Evolutionary conservation across 768 basidiomycete genomes (phyloP).

Genomic region (Pisolithus marmoratus): DNA sequence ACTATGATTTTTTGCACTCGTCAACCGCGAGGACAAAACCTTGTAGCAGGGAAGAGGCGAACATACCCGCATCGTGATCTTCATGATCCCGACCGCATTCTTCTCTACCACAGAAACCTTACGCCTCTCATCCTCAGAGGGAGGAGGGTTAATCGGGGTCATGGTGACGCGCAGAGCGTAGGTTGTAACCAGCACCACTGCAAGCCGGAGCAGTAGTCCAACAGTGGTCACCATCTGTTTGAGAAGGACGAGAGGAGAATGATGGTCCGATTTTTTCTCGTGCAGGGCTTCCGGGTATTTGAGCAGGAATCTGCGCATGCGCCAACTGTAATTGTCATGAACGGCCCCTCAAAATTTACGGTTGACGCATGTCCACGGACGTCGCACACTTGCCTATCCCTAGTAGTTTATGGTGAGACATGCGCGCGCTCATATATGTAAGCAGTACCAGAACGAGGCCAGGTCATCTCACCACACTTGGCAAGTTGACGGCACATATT

Average conservation of each 20-base stretch:
- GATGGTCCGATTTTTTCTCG: not conserved
- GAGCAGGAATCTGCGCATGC: no score
- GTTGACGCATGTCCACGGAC: no score
- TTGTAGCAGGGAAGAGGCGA: not conserved
- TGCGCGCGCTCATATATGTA: no score
- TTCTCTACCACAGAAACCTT: not conserved
- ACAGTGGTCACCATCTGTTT: not conserved
- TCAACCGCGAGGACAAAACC: not conserved
- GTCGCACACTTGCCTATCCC: no score
- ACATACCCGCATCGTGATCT: not conserved
- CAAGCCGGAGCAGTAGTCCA: conserved; percentile 2
- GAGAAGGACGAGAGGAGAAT: not conserved
- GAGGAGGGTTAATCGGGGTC: conserved; percentile 1
- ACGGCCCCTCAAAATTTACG: no score
- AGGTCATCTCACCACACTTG: not conserved
- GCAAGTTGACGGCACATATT: not conserved
- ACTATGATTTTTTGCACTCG: not conserved
- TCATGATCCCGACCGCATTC: not conserved
- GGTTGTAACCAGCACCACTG: not conserved
- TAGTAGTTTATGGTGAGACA: no score
- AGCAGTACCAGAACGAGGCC: no score
- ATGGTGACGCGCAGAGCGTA: conserved; percentile 4
- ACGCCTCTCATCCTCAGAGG: not conserved
- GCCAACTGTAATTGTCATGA: no score
- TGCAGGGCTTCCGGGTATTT: no score